phyloP scores from a whole-genome alignment of 129 eudicot species.

The Apium graveolens region DNA sequence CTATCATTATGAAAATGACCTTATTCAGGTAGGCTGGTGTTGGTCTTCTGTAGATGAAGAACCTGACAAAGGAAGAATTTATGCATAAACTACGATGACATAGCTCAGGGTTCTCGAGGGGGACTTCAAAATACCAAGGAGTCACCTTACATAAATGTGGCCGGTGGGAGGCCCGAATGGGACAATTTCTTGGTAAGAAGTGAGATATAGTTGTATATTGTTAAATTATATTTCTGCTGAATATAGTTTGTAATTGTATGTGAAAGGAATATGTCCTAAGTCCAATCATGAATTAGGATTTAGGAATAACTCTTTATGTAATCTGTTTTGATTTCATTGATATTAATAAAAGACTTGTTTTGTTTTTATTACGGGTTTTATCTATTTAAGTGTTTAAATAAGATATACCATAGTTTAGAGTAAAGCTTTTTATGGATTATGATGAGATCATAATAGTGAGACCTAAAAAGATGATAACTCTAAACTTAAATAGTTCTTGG shows the following conservation, averaged over 20 bases:
- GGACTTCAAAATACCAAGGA: constrained; percentile 46
- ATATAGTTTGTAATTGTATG: neutral
- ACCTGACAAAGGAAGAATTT: constrained; percentile 44
- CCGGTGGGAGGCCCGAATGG: constrained; percentile 58
- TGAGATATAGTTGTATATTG: constrained; percentile 4
- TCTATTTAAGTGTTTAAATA: no score
- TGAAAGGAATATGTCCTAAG: no score
- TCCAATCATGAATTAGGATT: no score
- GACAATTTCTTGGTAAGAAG: constrained; percentile 56
- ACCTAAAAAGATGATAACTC: no score
- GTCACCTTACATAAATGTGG: constrained; percentile 51
- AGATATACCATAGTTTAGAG: no score
- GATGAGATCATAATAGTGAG: no score
- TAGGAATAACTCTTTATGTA: no score
- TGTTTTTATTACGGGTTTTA: no score
- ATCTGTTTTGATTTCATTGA: no score
- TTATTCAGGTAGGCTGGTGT: neutral
- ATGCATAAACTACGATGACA: constrained; percentile 52
- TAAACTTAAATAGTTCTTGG: no score
- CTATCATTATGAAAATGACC: neutral
- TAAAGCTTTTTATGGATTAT: no score
- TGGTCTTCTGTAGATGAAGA: constrained; percentile 31
- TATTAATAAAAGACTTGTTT: no score
- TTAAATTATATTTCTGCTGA: neutral
- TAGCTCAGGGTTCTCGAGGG: constrained; percentile 46